Percentiles rank a stretch among this genome's conserved stretches.
Evolutionary conservation across 306 rosid species (phyloP).

Genomic region (Prunus mira): DNA sequence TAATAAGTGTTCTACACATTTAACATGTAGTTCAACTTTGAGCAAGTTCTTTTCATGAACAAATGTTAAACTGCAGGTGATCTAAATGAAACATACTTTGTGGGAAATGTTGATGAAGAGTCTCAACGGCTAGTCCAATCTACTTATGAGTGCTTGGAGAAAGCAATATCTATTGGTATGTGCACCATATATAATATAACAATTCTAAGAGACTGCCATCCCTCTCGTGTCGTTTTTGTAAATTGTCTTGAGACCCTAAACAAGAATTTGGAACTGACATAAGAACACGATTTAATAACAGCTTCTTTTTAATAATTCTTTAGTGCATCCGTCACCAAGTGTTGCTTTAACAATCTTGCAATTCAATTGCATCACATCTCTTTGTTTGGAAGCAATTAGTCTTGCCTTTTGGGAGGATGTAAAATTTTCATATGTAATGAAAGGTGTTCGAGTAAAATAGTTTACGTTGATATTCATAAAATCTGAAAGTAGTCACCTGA

Average conservation of each 20-base stretch:
- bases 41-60: neutral
- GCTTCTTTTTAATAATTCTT: neutral
- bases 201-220: neutral
- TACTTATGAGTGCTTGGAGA: conserved; percentile 90
- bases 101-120: conserved; percentile 94
- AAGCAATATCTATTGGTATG: conserved; percentile 90
- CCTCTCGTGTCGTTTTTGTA: neutral
- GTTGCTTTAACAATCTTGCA: neutral
- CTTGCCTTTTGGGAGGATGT: neutral
- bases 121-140: conserved; percentile 66
- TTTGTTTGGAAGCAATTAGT: neutral
- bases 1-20: conserved; percentile 24
- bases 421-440: neutral
- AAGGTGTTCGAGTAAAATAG: too few relatives aligned
- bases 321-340: neutral
- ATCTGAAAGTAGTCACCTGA: too few relatives aligned
- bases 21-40: neutral
- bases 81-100: conserved; percentile 93
- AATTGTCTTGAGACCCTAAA: neutral
- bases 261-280: neutral
- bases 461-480: too few relatives aligned
- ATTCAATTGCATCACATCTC: neutral
- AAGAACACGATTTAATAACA: neutral
- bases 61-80: conserved; percentile 53
- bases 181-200: neutral